Evolutionary conservation across 768 basidiomycete species (phyloP).

Genomic region (Boletus rubescentipes): DNA sequence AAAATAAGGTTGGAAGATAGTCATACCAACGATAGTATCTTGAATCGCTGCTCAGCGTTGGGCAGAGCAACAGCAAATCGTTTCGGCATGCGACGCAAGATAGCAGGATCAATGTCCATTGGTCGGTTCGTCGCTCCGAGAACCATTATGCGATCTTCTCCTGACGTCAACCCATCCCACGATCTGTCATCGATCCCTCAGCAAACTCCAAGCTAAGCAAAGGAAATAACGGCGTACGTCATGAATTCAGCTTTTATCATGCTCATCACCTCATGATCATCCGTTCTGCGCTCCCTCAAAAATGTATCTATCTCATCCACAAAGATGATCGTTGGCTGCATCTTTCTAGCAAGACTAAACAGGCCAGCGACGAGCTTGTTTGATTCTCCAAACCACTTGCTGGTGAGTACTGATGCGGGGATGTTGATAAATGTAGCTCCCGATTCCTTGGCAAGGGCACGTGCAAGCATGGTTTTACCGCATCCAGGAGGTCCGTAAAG

Average conservation of each 20-base stretch:
- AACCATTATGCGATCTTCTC: conserved; percentile 79
- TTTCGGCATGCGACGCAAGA: conserved; percentile 96
- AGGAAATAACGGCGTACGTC: conserved; percentile 56
- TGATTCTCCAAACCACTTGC: conserved; percentile 85
- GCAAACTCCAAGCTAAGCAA: background rate
- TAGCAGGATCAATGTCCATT: conserved; percentile 85
- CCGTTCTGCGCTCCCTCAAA: conserved; percentile 79
- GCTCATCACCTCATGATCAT: conserved; percentile 95
- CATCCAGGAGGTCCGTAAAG: conserved; percentile 97
- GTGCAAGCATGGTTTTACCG: conserved; percentile 99
- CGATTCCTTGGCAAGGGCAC: conserved; percentile 95
- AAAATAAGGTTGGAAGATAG: background rate
- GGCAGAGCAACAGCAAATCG: conserved; percentile 88
- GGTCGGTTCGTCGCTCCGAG: conserved; percentile 96
- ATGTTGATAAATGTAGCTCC: conserved; percentile 96
- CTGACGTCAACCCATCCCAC: conserved; percentile 92
- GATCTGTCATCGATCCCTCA: conserved; percentile 45
- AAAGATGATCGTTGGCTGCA: conserved; percentile 95
- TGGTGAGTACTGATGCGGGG: conserved; percentile 69
- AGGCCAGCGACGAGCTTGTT: conserved; percentile 95
- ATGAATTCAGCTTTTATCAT: conserved; percentile 99
- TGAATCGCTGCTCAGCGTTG: conserved; percentile 70
- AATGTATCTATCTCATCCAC: conserved; percentile 99
- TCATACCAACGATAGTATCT: conserved; percentile 78
- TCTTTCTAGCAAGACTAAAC: conserved; percentile 91